phyloP scores from a whole-genome alignment of 768 basidiomycete genomes.

The Auriscalpium vulgare region DNA sequence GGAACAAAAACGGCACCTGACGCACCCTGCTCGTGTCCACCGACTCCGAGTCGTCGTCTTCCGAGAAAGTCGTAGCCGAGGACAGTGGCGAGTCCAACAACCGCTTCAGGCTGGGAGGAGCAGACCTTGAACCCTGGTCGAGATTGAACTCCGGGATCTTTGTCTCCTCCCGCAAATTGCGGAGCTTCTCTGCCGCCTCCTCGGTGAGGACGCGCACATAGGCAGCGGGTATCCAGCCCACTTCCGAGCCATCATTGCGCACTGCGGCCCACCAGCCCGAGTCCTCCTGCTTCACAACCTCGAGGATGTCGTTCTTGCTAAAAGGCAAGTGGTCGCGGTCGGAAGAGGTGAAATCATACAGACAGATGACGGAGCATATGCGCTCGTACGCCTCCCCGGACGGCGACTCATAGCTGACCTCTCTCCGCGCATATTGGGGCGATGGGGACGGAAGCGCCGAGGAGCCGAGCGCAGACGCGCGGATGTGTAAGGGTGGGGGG shows the following conservation, averaged over 20 bases:
- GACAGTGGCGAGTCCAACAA: constrained; percentile 1
- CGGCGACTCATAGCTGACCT: constrained; percentile 15
- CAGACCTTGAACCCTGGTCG: constrained; percentile 34
- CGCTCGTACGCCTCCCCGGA: constrained; percentile 24
- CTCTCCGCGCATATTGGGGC: not conserved
- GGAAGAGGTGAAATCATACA: constrained; percentile 58
- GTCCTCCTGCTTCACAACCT: constrained; percentile 58
- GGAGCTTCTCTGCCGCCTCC: constrained; percentile 42
- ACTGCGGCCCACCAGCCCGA: constrained; percentile 83
- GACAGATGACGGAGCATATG: constrained; percentile 51
- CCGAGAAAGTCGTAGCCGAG: not conserved
- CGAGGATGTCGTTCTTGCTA: constrained; percentile 56
- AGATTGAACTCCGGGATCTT: constrained; percentile 37
- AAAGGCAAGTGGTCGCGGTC: constrained; percentile 60
- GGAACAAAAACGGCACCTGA: not conserved
- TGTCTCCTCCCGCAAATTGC: constrained; percentile 34
- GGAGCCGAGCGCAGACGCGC: not conserved
- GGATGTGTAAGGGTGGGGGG: not conserved
- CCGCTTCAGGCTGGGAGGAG: constrained; percentile 24
- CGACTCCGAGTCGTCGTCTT: constrained; percentile 1
- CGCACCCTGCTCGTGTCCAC: not conserved
- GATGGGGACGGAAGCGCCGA: not conserved
- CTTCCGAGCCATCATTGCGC: constrained; percentile 37
- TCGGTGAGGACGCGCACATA: constrained; percentile 52
- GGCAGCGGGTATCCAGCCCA: constrained; percentile 74